phyloP scores from a whole-genome alignment of 257 asterid species.

The Fraxinus pennsylvanica region DNA sequence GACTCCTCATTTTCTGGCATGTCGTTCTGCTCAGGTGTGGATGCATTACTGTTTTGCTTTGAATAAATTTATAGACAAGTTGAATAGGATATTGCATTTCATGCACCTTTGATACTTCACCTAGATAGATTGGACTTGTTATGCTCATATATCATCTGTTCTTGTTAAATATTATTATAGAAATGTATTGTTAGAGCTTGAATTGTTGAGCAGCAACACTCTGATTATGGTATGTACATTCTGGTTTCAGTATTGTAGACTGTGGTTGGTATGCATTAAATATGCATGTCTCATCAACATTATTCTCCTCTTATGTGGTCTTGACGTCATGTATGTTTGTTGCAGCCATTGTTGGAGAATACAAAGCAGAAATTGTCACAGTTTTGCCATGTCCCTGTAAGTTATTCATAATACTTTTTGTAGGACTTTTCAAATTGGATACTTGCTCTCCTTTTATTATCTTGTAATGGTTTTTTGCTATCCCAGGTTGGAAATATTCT shows the following conservation, averaged over 20 bases:
- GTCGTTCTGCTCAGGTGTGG: conserved; percentile 84
- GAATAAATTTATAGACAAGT: not conserved
- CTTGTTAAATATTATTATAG: not conserved
- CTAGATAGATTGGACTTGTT: not conserved
- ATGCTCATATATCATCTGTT: no score
- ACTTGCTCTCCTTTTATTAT: not conserved
- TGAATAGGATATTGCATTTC: not conserved
- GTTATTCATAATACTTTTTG: conserved; percentile 25
- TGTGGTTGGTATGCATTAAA: conserved; percentile 1
- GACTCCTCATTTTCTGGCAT: conserved; percentile 92
- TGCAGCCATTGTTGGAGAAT: conserved; percentile 83
- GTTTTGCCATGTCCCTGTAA: conserved; percentile 86
- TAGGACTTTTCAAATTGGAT: not conserved
- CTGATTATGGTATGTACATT: not conserved
- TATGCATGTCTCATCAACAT: conserved; percentile 7
- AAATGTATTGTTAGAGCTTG: not conserved
- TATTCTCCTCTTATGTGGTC: not conserved
- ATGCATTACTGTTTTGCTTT: not conserved
- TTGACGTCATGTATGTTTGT: not conserved
- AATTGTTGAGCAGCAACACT: not conserved
- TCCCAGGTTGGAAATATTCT: conserved; percentile 65
- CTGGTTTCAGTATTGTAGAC: not conserved
- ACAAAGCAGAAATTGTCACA: conserved; percentile 84
- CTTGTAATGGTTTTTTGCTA: conserved; percentile 11
- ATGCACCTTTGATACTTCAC: conserved; percentile 13